These are phyloP conservation scores for Physcomitrellopsis africana DNA, from an alignment of 225 moss, liverwort and hornwort species.

Conservation along the genomic window DNA sequence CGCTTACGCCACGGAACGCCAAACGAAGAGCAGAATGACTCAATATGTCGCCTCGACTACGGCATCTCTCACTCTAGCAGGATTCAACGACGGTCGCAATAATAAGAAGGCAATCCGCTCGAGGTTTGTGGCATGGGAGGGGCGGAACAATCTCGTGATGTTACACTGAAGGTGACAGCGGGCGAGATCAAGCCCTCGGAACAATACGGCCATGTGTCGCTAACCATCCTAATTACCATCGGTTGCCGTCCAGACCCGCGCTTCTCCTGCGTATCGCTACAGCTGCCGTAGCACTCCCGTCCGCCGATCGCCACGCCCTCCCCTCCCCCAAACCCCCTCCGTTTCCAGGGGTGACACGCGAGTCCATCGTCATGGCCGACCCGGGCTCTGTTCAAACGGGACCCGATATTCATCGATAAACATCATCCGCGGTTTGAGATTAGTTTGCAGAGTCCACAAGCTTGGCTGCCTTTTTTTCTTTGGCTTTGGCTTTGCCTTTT, in stretches of 20 bases:
- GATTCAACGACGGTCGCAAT: constrained; percentile 2
- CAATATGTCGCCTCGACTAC: background rate
- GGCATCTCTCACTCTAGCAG: background rate
- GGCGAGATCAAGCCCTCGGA: background rate
- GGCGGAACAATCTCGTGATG: constrained; percentile 23
- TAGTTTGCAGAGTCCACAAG: constrained; percentile 11
- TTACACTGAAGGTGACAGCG: constrained; percentile 9
- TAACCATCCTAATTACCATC: constrained; percentile 14
- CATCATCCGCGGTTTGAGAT: background rate
- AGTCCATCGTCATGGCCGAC: constrained; percentile 9
- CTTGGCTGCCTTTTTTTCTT: background rate
- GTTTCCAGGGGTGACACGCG: constrained; percentile 8
- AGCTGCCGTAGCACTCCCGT: background rate
- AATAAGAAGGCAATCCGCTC: constrained; percentile 9
- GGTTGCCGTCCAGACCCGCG: constrained; percentile 9
- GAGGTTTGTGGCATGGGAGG: background rate
- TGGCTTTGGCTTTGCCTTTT: too few species aligned
- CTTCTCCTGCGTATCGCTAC: too few species aligned
- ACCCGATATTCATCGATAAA: background rate
- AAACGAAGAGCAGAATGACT: background rate
- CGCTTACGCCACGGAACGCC: background rate
- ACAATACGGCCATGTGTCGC: constrained; percentile 11
- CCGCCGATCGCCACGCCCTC: background rate
- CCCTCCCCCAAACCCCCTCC: background rate
- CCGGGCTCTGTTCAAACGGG: too few species aligned